These are phyloP conservation scores for Royoungia palumana DNA, from an alignment of 768 basidiomycete species.

Conservation along the genomic window DNA sequence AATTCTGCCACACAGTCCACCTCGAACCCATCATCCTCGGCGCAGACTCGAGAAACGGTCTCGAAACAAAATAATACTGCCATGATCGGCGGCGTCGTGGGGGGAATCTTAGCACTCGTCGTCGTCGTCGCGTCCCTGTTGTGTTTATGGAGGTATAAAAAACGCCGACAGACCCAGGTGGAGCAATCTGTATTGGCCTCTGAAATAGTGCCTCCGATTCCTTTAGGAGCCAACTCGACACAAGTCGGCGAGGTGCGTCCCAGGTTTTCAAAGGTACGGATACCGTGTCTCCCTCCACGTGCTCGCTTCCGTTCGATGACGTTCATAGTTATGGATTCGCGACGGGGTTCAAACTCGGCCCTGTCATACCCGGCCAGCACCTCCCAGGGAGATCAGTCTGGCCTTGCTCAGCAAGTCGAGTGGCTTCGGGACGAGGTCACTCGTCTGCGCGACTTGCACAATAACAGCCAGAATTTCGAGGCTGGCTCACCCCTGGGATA, in stretches of 20 bases:
- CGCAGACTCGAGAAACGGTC: neutral
- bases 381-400: neutral
- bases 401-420: slow-evolving; percentile 5
- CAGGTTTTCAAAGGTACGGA: no score
- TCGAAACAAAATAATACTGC: neutral
- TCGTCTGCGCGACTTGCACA: neutral
- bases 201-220: neutral
- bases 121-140: neutral
- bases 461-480: no score
- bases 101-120: neutral
- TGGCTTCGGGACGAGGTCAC: slow-evolving; percentile 8
- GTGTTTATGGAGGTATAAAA: slow-evolving; percentile 1
- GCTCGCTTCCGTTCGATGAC: no score
- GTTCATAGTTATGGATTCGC: no score
- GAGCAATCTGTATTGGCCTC: neutral
- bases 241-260: no score
- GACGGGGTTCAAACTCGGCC: no score
- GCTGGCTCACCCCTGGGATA: no score
- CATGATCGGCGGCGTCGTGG: slow-evolving; percentile 6
- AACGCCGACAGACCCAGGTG: neutral
- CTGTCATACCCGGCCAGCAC: no score
- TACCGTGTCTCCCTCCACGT: no score
- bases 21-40: neutral
- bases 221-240: neutral
- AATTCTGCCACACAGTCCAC: no score